Conservation (phyloP, 495 filamentous ascomycete species). For the Tricharina praecox region DNA sequence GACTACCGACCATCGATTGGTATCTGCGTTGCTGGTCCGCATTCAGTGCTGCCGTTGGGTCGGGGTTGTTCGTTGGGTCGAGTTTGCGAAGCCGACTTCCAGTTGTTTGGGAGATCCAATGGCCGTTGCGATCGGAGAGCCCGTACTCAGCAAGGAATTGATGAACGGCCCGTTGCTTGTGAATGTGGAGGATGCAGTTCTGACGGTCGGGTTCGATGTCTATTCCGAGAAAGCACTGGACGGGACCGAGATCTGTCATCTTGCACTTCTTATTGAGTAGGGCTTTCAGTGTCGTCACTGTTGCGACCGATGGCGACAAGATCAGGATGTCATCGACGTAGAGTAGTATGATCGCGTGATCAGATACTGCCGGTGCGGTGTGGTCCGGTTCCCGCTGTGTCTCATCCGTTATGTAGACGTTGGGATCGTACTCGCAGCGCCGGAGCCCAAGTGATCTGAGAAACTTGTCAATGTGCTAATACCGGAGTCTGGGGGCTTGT, state of each 20-base stretch:
- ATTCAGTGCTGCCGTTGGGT: too few relatives aligned
- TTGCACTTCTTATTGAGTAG: neutral
- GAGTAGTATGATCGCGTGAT: neutral
- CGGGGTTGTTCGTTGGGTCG: too few relatives aligned
- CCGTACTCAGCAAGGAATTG: neutral
- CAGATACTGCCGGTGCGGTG: too few relatives aligned
- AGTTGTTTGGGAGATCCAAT: neutral
- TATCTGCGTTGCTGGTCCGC: slow-evolving; percentile 7
- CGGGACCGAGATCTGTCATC: neutral
- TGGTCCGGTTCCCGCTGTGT: too few relatives aligned
- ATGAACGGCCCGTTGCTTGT: neutral
- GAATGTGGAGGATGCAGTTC: neutral
- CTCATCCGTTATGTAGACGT: neutral
- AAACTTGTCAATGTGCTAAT: neutral
- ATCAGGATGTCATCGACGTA: neutral
- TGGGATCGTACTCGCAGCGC: slow-evolving; percentile 1
- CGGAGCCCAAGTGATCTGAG: neutral
- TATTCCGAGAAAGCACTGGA: neutral
- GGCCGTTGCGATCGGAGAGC: neutral
- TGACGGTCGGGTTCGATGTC: neutral
- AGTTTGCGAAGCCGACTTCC: neutral
- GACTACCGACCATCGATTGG: slow-evolving; percentile 16
- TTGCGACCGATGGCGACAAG: neutral
- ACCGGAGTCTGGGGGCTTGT: neutral
- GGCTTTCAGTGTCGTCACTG: neutral